Conservation (phyloP, 805 yeast species). For the Cyberlindnera mississippiensis region DNA sequence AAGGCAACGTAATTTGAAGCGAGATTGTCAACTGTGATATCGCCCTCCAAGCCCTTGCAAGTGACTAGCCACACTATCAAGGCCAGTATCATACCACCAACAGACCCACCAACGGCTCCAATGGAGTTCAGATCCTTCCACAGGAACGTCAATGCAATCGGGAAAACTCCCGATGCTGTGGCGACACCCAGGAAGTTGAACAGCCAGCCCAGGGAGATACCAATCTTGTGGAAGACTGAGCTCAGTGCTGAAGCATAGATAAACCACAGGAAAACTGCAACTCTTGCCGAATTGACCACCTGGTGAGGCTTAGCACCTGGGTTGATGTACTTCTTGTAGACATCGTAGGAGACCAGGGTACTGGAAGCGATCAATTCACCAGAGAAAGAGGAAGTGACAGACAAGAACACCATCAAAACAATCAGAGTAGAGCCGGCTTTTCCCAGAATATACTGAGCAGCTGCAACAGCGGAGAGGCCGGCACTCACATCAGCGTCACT, state of each 20-base stretch:
- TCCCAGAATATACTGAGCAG: conserved; percentile 37
- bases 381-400: conserved; percentile 39
- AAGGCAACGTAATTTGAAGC: conserved; percentile 38
- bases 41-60: conserved; percentile 34
- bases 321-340: conserved; percentile 41
- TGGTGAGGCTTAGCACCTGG: conserved; percentile 33
- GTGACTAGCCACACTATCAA: conserved; percentile 37
- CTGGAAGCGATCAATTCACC: conserved; percentile 41
- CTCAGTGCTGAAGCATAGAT: conserved; percentile 23
- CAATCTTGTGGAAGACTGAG: conserved; percentile 35
- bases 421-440: conserved; percentile 40
- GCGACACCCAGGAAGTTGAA: conserved; percentile 37
- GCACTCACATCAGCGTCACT: conserved; percentile 31
- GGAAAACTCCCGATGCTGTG: conserved; percentile 38
- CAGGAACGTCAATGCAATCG: conserved; percentile 36
- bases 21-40: conserved; percentile 33
- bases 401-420: conserved; percentile 38
- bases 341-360: conserved; percentile 42
- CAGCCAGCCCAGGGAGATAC: conserved; percentile 37
- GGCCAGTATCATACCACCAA: conserved; percentile 35
- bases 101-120: conserved; percentile 38
- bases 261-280: conserved; percentile 38
- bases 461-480: conserved; percentile 41
- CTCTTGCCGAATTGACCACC: conserved; percentile 40
- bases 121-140: conserved; percentile 35